phyloP scores from a whole-genome alignment of 1,284 basidiomycete genomes.

The Rhodotorula sp. region DNA sequence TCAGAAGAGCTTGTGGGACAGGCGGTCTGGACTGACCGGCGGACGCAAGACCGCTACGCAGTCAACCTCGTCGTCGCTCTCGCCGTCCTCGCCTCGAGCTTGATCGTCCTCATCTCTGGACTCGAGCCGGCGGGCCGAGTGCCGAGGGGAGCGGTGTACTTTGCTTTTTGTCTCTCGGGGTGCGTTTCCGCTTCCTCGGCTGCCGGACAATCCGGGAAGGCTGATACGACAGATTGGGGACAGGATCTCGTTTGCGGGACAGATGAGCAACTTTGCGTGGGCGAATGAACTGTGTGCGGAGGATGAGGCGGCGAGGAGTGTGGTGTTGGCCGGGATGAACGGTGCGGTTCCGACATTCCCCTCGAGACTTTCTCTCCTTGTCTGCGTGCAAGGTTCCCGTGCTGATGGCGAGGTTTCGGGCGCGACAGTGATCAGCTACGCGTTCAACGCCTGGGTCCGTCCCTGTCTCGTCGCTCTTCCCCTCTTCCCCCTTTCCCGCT shows the following conservation, averaged over 20 bases:
- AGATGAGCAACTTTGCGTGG: conserved; percentile 46
- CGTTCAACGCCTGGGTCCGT: conserved; percentile 32
- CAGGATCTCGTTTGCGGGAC: conserved; percentile 8
- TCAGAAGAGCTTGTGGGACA: background rate
- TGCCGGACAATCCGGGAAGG: background rate
- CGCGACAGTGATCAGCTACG: conserved; percentile 32
- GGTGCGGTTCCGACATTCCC: conserved; percentile 12
- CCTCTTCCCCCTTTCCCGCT: no score
- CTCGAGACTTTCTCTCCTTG: background rate
- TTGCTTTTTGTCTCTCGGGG: conserved; percentile 44
- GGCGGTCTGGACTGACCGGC: conserved; percentile 63
- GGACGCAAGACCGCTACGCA: conserved; percentile 59
- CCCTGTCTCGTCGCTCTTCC: background rate
- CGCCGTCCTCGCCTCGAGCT: conserved; percentile 54
- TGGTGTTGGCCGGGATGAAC: conserved; percentile 34
- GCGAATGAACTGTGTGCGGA: conserved; percentile 42
- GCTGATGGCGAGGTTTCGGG: no score
- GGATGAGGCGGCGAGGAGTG: conserved; percentile 45
- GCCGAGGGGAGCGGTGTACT: conserved; percentile 46
- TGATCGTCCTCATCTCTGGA: conserved; percentile 5
- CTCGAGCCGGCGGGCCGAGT: conserved; percentile 53
- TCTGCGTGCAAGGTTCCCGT: no score
- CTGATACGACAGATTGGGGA: background rate
- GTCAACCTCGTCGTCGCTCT: conserved; percentile 64
- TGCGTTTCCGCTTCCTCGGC: background rate